Evolutionary conservation across 148 eudicot genomes (phyloP).

Genomic region (Camellia lanceoleosa): DNA sequence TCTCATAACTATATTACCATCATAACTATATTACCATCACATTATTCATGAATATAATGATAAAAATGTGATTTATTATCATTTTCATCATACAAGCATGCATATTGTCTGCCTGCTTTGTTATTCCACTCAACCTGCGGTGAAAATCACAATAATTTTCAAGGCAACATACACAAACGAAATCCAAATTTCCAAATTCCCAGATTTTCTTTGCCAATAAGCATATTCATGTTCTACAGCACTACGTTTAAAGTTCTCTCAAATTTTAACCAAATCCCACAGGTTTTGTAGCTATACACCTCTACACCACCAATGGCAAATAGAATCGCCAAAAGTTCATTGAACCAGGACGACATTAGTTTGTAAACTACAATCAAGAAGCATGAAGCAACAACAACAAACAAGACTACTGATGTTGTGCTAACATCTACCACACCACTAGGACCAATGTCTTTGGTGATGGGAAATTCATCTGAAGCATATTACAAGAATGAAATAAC

Average conservation of each 20-base stretch:
- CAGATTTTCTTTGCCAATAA: too few species aligned
- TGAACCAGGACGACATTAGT: slow-evolving; percentile 71
- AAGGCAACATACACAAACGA: too few species aligned
- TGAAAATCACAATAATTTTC: too few species aligned
- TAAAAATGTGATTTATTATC: too few species aligned
- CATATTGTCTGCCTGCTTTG: too few species aligned
- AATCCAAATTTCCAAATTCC: too few species aligned
- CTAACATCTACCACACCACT: slow-evolving; percentile 61
- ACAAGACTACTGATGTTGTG: slow-evolving; percentile 59
- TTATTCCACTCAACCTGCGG: too few species aligned
- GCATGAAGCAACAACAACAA: slow-evolving; percentile 76
- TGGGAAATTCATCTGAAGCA: slow-evolving; percentile 47
- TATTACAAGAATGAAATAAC: slow-evolving; percentile 41
- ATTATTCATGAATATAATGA: too few species aligned
- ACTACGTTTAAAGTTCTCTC: background rate
- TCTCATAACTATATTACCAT: background rate
- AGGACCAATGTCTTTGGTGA: slow-evolving; percentile 23
- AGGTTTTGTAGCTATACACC: slow-evolving; percentile 31
- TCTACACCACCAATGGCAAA: slow-evolving; percentile 89
- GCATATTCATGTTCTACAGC: background rate
- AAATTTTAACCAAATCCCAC: background rate
- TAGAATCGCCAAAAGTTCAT: slow-evolving; percentile 68
- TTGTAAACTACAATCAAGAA: slow-evolving; percentile 67
- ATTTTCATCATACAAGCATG: too few species aligned
- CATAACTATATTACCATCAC: background rate